These are phyloP conservation scores for Suillus subalutaceus DNA, from an alignment of 768 basidiomycete species.

Conservation along the genomic window DNA sequence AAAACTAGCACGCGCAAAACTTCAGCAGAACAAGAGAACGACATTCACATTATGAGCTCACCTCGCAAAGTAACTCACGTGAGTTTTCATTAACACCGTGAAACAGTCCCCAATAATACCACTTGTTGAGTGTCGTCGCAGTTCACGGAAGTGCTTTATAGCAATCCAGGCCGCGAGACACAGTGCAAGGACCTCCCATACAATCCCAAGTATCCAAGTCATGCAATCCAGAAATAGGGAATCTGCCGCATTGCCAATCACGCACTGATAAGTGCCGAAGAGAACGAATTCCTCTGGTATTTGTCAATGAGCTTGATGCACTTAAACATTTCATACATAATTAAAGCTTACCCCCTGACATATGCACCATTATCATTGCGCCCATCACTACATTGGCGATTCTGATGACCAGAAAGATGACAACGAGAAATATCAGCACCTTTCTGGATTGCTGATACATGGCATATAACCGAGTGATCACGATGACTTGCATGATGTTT, in stretches of 20 bases:
- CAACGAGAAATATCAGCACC: background rate
- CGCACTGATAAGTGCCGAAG: background rate
- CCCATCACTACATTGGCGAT: rapidly evolving
- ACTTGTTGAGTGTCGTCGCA: background rate
- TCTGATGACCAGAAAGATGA: background rate
- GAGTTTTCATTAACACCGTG: background rate
- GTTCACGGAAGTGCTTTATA: background rate
- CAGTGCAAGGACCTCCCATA: background rate
- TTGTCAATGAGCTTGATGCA: background rate
- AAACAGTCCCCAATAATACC: background rate
- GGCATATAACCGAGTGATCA: background rate
- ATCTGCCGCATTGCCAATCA: too few species aligned
- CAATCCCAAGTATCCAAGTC: background rate
- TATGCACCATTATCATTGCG: background rate
- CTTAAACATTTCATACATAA: background rate
- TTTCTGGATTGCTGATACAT: background rate
- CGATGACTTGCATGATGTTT: background rate
- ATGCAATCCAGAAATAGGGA: background rate
- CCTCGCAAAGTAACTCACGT: background rate
- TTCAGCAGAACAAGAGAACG: background rate
- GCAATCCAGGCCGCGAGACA: background rate
- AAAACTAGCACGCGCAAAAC: background rate
- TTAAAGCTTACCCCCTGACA: background rate
- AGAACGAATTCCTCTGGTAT: background rate
- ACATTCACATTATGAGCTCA: background rate